Base-by-base conservation (phyloP, 1,139 yeast genomes). In the Komagataea norvegica region DNA sequence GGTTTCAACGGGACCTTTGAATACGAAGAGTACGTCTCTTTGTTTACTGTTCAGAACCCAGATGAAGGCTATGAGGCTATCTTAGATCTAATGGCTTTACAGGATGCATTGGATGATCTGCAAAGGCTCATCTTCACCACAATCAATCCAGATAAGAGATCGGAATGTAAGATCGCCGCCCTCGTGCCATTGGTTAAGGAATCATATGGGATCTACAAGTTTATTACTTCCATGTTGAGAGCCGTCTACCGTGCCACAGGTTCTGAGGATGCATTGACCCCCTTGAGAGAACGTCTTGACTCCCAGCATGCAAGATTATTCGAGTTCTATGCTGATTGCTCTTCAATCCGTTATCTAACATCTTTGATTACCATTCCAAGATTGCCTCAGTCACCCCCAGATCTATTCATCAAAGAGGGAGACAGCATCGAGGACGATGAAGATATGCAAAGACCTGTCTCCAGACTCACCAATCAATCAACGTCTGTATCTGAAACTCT, bases 1-100 rank as follows among this genome's bases (percentile, higher is more conserved):
- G 95, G 89, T 3, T 91, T 89, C 64, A 89, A 85, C 56, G 97
- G 97, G 16, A 88, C 89, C 32, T 91, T 91, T 62, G 98, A 91
- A 58, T 91, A 91, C 56, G 95, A 88, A 59, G 98, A 91, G 57
- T 91, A 89, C 56, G 79, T 89, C 31, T 86, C 96, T 2, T 70
- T 91, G 49, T 74, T 88, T 44, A 80, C 89, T 4, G 94, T 87
- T 27, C 82, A 86, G 54, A 96, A 91, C 57, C 96, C 96, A 3
- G 89, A 91, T 56, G 96, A 88, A 62, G 97, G 97, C 6, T 91
- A 85, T 57, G 96, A 89, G 55, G 79, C 95, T 1, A 77, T 89
- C 47, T 62, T 87, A 47, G 96, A 87, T 57, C 67, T 91, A 53
- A 82, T 88, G 88, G 78, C 79, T 39, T 67, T 89, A 41, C 96